phyloP scores from a whole-genome alignment of 805 yeast species.

The Starmerella asiatica region DNA sequence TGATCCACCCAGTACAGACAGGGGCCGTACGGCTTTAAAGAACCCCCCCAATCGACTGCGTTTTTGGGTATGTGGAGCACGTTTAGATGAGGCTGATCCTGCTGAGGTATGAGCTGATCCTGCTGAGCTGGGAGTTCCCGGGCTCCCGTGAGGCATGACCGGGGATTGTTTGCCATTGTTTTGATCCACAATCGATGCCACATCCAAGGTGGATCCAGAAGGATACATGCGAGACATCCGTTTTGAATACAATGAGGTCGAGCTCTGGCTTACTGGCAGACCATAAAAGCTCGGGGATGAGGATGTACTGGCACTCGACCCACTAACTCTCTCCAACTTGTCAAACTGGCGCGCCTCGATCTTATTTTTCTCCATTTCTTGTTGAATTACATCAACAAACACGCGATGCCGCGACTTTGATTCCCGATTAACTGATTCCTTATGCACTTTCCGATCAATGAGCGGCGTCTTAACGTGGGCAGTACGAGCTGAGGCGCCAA shows the following conservation, averaged over 20 bases:
- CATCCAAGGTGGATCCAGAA: constrained; percentile 8
- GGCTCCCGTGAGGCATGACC: too few relatives aligned
- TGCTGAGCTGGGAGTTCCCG: not conserved
- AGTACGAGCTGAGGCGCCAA: constrained; percentile 5
- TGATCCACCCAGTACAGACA: constrained; percentile 22
- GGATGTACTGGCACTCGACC: not conserved
- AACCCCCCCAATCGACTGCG: constrained; percentile 30
- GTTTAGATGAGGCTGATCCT: not conserved
- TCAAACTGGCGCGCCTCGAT: constrained; percentile 39
- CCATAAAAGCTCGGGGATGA: constrained; percentile 10
- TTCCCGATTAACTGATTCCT: constrained; percentile 35
- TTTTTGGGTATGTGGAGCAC: constrained; percentile 1
- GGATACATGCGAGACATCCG: constrained; percentile 14
- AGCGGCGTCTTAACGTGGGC: constrained; percentile 2
- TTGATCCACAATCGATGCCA: constrained; percentile 1
- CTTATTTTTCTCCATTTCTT: constrained; percentile 40
- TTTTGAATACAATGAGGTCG: constrained; percentile 14
- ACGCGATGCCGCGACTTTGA: constrained; percentile 30
- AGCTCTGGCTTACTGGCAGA: constrained; percentile 15
- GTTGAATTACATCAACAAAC: constrained; percentile 35
- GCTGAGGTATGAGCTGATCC: not conserved
- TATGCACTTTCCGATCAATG: constrained; percentile 23
- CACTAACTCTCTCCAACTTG: constrained; percentile 2
- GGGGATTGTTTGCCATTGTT: not conserved
- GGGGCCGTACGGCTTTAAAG: constrained; percentile 30